These are phyloP conservation scores for Cymbopogon citratus DNA, from an alignment of 176 grass and related monocot species.

Conservation along the genomic window DNA sequence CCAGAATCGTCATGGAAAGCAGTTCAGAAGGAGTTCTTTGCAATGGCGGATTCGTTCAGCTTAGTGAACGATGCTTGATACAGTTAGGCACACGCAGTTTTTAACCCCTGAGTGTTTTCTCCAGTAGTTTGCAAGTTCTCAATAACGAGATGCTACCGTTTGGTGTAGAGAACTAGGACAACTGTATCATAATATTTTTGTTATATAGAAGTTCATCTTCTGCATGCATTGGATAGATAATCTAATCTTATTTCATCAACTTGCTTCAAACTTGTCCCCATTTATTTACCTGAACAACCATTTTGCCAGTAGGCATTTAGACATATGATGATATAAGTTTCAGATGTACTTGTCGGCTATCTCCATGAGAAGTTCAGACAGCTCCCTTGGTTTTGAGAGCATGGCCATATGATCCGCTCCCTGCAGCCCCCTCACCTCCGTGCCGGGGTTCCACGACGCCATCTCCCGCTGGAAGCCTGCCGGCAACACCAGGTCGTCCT, in stretches of 20 bases:
- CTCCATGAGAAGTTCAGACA: not conserved
- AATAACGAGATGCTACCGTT: not conserved
- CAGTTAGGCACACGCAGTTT: slow-evolving; percentile 2
- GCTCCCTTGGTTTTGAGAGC: not conserved
- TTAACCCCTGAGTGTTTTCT: not conserved
- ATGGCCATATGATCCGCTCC: not conserved
- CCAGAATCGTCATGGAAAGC: slow-evolving; percentile 56
- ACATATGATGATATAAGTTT: no score
- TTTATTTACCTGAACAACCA: not conserved
- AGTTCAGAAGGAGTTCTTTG: slow-evolving; percentile 51
- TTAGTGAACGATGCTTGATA: slow-evolving; percentile 38
- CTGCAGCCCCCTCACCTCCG: not conserved
- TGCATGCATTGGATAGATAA: not conserved
- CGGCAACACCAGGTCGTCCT: not conserved
- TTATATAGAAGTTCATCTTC: not conserved
- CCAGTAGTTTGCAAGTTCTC: not conserved
- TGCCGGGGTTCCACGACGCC: slow-evolving; percentile 19
- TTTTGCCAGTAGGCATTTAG: not conserved
- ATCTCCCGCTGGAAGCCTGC: slow-evolving; percentile 3
- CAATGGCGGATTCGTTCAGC: slow-evolving; percentile 83
- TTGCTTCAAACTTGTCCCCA: not conserved
- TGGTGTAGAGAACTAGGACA: not conserved
- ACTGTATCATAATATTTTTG: not conserved
- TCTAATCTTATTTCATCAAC: not conserved
- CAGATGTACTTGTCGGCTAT: not conserved